Evolutionary conservation across 2,329 filamentous ascomycete species (phyloP).

Genomic region (Colletotrichum endophyticum): DNA sequence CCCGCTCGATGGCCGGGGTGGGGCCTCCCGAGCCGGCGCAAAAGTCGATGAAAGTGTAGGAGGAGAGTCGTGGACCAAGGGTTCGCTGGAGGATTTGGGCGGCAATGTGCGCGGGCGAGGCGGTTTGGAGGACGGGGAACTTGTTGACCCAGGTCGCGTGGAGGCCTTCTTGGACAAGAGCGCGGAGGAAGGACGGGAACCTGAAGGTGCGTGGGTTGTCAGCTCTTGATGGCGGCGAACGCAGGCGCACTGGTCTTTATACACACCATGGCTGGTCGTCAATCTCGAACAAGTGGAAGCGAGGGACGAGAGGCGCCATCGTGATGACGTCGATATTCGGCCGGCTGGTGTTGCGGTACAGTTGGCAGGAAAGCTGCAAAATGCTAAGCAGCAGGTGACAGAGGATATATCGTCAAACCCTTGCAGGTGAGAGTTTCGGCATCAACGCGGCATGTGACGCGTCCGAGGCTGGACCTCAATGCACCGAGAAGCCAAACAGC

Average conservation of each 20-base stretch:
- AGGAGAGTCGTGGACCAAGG: slow-evolving; percentile 50
- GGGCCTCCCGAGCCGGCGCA: slow-evolving; percentile 77
- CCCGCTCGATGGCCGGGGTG: slow-evolving; percentile 66
- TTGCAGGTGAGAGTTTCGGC: not conserved
- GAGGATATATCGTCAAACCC: not conserved
- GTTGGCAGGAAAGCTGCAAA: no score
- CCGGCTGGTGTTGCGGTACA: not conserved
- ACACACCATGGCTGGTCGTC: slow-evolving; percentile 69
- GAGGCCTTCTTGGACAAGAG: slow-evolving; percentile 68
- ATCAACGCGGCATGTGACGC: not conserved
- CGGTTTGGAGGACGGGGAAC: slow-evolving; percentile 61
- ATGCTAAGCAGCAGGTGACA: not conserved
- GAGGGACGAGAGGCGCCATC: slow-evolving; percentile 58
- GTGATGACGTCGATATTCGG: slow-evolving; percentile 9
- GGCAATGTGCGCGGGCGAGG: slow-evolving; percentile 65
- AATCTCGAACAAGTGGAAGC: slow-evolving; percentile 71
- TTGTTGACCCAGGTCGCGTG: slow-evolving; percentile 66
- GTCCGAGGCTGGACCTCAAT: not conserved
- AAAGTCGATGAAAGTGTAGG: slow-evolving; percentile 75
- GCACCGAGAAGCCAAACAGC: not conserved
- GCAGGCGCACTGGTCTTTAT: not conserved
- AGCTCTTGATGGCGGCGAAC: not conserved
- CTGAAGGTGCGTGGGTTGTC: slow-evolving; percentile 39
- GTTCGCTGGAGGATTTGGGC: slow-evolving; percentile 58
- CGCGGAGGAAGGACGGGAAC: slow-evolving; percentile 70